Conservation (phyloP, 768 basidiomycete species). For the Agrocybe pediades region DNA sequence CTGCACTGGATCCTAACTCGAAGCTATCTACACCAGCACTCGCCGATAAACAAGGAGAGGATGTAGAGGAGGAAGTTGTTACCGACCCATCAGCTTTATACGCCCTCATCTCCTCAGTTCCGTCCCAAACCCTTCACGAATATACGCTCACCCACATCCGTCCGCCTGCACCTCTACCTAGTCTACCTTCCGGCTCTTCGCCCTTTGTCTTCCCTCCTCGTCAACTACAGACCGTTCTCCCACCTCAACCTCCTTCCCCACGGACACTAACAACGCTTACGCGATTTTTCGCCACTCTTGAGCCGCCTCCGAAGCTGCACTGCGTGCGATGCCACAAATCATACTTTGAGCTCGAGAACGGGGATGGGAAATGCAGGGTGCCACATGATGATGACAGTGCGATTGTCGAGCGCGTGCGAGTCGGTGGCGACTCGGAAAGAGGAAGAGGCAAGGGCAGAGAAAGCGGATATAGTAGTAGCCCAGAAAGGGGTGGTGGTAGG, state of each 20-base stretch:
- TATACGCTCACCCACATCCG: constrained; percentile 59
- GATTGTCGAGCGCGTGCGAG: constrained; percentile 58
- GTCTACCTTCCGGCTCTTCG: constrained; percentile 42
- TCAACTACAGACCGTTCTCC: constrained; percentile 29
- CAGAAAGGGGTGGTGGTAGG: constrained; percentile 12
- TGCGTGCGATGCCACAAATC: constrained; percentile 75
- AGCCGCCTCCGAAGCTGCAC: constrained; percentile 69
- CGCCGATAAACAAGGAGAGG: neutral
- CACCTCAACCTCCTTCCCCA: constrained; percentile 34
- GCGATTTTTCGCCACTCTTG: constrained; percentile 61
- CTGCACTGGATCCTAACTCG: constrained; percentile 35
- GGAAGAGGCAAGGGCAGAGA: neutral
- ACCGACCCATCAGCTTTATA: constrained; percentile 46
- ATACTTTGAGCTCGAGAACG: constrained; percentile 74
- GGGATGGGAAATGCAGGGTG: constrained; percentile 67
- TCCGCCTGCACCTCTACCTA: constrained; percentile 25
- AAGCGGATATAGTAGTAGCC: constrained; percentile 9
- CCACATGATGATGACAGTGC: constrained; percentile 84
- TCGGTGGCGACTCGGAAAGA: neutral
- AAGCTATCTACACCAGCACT: constrained; percentile 34
- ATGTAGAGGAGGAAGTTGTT: constrained; percentile 21
- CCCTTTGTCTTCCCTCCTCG: constrained; percentile 35
- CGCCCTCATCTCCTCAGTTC: constrained; percentile 58
- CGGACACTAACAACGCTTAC: constrained; percentile 48
- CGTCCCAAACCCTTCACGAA: constrained; percentile 64